Base-by-base conservation (phyloP, 805 yeast genomes). In the Sugiyamaella mastotermitis region DNA sequence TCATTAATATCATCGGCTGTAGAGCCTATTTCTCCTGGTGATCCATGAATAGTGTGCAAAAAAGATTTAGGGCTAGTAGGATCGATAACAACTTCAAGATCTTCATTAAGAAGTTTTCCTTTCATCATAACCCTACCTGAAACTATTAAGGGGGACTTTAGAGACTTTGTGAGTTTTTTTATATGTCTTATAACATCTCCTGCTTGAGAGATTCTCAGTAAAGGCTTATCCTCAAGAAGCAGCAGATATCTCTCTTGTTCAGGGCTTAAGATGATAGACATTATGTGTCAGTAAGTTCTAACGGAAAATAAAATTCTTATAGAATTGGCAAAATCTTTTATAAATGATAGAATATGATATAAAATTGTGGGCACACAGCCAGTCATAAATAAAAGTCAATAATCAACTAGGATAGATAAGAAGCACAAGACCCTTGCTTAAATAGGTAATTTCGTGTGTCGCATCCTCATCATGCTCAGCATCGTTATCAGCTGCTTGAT, bases 41-140 rank as follows among this genome's bases (percentile, higher is more conserved):
- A 7, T n/a, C n/a, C n/a, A 24, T 31, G 32, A 10, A 35, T 40
- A 11, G 24, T 16, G 18, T 40, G 35, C 17, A 40, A 30, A 35
- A 21, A 40, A 11, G 43, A 40, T 3, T n/a, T 17, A 8, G 21
- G 11, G 9, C 28, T 16, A 13, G 7, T 14, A 3, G 43, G 38
- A 15, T 40, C 43, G 18, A 40, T 25, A 13, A 39, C 17, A 23
- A 40, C 22, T 16, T 40, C 43, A 4, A 40, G n/a, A 23, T 40
- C 43, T 19, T 23, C 26, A 22, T 35, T 37, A 5, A 27, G 7
- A 16, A 40, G 26, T 16, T 21, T 24, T 3, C 39, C 38, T 5
- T 18, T 19, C 8, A 15, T 9, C 15, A 22, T 9, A 4, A 38
- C 27, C 13, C 39, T 16, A 14, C 41, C 41, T 5, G 23, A 11